Base-by-base conservation (phyloP, 148 eudicot species). In the Nepenthes mirabilis region DNA sequence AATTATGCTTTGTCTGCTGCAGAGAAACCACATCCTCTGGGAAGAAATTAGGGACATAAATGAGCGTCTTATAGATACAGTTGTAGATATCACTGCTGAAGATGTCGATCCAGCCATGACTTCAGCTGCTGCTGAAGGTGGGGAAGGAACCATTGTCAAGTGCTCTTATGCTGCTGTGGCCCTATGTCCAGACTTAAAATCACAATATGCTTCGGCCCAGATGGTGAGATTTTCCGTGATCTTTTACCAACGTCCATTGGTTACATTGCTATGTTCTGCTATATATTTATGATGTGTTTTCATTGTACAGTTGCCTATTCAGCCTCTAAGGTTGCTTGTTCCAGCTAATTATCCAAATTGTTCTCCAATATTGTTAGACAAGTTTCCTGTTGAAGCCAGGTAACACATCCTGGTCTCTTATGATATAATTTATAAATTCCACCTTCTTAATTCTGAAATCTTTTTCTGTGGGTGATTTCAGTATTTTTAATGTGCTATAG, bases 21-120 rank as follows among this genome's bases (percentile, higher is more conserved):
- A 91, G 97, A 82, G 71, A 65, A 82, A 82, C 73, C 86, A 77
- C 68, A 79, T 88, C 57, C 84, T 91, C 70, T 40, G 80, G 70
- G 94, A 91, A 68, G 98, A 91, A 78, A 80, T 91, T 57, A 80
- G 77, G 75, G 86, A 83, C 63, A 85, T 87, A 60, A 91, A 91
- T 76, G 83, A 72, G 50, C 82, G 80, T 48, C 86, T 91, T 52
- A 88, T 91, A 51, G 96, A 88, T 59, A 85, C 94, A 56, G 79
- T 88, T 50, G 88, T 91, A 32, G 74, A 65, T 59, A 62, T 85
- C 36, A 82, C 83, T 61, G 79, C 79, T 60, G 91, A 82, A 70
- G 86, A 82, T 66, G 68, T 72, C 47, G 82, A 82, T 77, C 80
- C 82, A 58, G 75, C 80, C 66, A 77, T 79, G 47, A 73, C 65